phyloP scores from a whole-genome alignment of 306 rosid species.

The Gastrolobium villosum region DNA sequence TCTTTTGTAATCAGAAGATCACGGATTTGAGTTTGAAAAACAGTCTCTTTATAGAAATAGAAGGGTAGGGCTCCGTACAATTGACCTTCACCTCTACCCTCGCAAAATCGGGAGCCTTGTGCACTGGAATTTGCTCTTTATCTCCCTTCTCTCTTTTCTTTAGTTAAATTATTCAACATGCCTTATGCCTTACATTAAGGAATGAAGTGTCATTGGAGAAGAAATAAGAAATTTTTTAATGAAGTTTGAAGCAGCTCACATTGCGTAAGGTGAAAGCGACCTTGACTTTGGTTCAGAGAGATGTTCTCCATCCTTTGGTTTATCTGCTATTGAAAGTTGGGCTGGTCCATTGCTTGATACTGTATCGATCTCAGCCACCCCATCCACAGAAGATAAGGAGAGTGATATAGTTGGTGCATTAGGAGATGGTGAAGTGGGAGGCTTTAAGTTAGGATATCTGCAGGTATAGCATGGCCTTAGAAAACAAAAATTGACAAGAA shows the following conservation, averaged over 20 bases:
- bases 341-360: slow-evolving; percentile 58
- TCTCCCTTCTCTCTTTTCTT: too few relatives aligned
- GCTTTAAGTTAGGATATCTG: slow-evolving; percentile 84
- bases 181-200: slow-evolving; percentile 9
- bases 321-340: slow-evolving; percentile 49
- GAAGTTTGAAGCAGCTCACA: slow-evolving; percentile 61
- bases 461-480: slow-evolving; percentile 36
- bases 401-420: slow-evolving; percentile 56
- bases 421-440: slow-evolving; percentile 87
- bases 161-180: background rate
- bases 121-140: too few relatives aligned
- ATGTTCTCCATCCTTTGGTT: slow-evolving; percentile 42
- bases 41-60: too few relatives aligned
- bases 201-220: background rate
- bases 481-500: slow-evolving; percentile 27
- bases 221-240: slow-evolving; percentile 17
- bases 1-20: too few relatives aligned
- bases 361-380: slow-evolving; percentile 33
- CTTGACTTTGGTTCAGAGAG: slow-evolving; percentile 61
- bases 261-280: slow-evolving; percentile 75
- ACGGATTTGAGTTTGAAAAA: too few relatives aligned
- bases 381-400: slow-evolving; percentile 47
- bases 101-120: too few relatives aligned
- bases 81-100: too few relatives aligned
- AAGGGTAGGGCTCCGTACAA: too few relatives aligned